Evolutionary conservation across 306 rosid genomes (phyloP).

Genomic region (Cyamopsis tetragonoloba): DNA sequence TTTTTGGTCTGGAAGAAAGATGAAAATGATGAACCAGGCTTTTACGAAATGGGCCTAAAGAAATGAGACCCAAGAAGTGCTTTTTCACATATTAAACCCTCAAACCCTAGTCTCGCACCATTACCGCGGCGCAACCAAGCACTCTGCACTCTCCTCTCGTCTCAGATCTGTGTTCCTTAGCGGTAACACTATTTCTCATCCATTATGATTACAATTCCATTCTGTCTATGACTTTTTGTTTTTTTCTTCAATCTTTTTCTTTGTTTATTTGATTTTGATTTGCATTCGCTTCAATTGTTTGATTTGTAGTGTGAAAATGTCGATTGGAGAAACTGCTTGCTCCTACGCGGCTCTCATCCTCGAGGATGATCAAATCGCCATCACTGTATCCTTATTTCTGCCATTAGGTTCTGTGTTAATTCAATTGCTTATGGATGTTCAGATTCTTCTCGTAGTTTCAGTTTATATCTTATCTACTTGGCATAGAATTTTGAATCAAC

Average conservation of each 20-base stretch:
- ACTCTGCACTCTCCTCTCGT: too few species aligned
- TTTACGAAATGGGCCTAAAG: background rate
- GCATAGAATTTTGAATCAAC: background rate
- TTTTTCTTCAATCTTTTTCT: background rate
- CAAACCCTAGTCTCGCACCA: constrained; percentile 19
- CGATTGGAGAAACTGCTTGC: constrained; percentile 60
- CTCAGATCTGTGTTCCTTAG: background rate
- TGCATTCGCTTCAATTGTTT: background rate
- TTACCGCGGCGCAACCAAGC: constrained; percentile 3
- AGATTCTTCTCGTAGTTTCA: background rate
- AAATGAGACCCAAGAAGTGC: background rate
- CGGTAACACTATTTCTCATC: background rate
- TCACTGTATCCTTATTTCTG: constrained; percentile 55
- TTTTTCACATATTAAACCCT: background rate
- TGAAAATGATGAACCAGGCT: background rate
- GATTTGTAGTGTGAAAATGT: constrained; percentile 38
- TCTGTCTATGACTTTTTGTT: background rate
- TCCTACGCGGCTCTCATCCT: constrained; percentile 65
- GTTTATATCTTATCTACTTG: background rate
- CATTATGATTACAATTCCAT: background rate
- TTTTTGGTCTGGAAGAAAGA: background rate
- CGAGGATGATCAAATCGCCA: constrained; percentile 45
- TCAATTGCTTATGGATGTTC: background rate
- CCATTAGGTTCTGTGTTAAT: background rate
- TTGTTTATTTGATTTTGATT: background rate